Evolutionary conservation across 2,329 filamentous ascomycete species (phyloP).

Genomic region (Xylariaceae sp.): DNA sequence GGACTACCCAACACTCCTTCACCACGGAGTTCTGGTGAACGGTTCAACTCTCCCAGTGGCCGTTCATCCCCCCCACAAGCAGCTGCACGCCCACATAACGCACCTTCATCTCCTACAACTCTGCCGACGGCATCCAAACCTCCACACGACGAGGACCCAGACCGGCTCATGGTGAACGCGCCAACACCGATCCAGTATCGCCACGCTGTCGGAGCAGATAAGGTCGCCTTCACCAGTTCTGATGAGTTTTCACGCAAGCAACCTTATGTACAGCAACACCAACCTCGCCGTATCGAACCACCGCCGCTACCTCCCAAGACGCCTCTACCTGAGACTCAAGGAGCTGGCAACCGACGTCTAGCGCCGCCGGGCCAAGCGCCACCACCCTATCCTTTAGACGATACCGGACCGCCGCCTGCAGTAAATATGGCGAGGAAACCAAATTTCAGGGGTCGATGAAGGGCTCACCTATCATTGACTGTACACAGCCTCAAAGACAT

Average conservation of each 20-base stretch:
- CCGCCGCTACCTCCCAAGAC: slow-evolving; percentile 82
- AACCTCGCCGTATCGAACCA: slow-evolving; percentile 59
- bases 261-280: slow-evolving; percentile 38
- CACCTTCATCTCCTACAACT: slow-evolving; percentile 30
- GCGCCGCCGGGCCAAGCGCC: slow-evolving; percentile 38
- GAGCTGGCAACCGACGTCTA: slow-evolving; percentile 44
- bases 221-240: slow-evolving; percentile 67
- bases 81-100: slow-evolving; percentile 40
- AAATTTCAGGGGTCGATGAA: slow-evolving; percentile 64
- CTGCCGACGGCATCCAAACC: slow-evolving; percentile 32
- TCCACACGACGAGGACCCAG: slow-evolving; percentile 50
- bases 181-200: slow-evolving; percentile 66
- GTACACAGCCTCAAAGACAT: neutral
- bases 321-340: slow-evolving; percentile 64
- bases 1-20: slow-evolving; percentile 53
- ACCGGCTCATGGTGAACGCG: slow-evolving; percentile 62
- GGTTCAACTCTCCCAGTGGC: slow-evolving; percentile 45
- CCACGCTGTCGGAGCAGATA: slow-evolving; percentile 66
- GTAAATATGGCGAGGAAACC: slow-evolving; percentile 90
- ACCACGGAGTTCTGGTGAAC: slow-evolving; percentile 59
- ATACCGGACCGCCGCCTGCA: slow-evolving; percentile 79
- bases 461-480: neutral
- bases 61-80: slow-evolving; percentile 42
- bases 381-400: slow-evolving; percentile 80
- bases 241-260: slow-evolving; percentile 63